phyloP scores from a whole-genome alignment of 371 early-diverging fungal genomes.

The Zancudomyces culisetae region DNA sequence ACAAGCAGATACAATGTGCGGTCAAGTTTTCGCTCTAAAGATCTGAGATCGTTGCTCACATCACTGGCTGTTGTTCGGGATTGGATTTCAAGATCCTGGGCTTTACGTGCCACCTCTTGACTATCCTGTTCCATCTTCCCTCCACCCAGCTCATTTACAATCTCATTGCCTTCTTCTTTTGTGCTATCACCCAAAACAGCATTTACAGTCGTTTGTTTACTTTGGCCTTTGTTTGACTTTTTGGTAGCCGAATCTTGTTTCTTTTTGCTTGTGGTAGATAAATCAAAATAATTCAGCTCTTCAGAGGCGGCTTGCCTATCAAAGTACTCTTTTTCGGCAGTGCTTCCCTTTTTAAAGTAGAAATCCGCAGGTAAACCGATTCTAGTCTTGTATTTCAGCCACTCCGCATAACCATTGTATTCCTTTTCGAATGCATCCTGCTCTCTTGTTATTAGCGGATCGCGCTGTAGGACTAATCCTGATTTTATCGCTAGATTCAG shows the following conservation, averaged over 20 bases:
- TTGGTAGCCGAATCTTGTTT: no score
- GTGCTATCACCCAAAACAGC: constrained; percentile 12
- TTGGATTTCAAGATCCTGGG: constrained; percentile 28
- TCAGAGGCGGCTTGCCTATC: constrained; percentile 40
- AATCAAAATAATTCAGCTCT: constrained; percentile 22
- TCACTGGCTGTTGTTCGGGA: constrained; percentile 47
- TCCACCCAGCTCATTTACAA: constrained; percentile 4
- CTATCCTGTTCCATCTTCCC: neutral
- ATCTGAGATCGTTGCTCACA: constrained; percentile 35
- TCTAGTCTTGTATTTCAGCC: constrained; percentile 38
- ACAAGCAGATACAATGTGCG: constrained; percentile 55
- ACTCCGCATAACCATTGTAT: constrained; percentile 56
- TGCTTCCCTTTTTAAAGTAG: constrained; percentile 76
- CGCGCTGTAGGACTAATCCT: constrained; percentile 55
- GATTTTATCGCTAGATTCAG: no score
- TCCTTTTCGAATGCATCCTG: constrained; percentile 49
- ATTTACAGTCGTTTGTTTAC: constrained; percentile 18
- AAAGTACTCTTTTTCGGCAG: constrained; percentile 57
- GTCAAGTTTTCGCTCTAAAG: constrained; percentile 55
- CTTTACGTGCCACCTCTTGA: neutral
- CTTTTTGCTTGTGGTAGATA: no score
- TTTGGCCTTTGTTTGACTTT: constrained; percentile 22
- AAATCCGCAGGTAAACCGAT: constrained; percentile 56
- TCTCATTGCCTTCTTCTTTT: neutral
- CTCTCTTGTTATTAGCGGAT: constrained; percentile 58